These are phyloP conservation scores for Brassica cretica DNA, from an alignment of 345 rosid genomes.

Conservation along the genomic window DNA sequence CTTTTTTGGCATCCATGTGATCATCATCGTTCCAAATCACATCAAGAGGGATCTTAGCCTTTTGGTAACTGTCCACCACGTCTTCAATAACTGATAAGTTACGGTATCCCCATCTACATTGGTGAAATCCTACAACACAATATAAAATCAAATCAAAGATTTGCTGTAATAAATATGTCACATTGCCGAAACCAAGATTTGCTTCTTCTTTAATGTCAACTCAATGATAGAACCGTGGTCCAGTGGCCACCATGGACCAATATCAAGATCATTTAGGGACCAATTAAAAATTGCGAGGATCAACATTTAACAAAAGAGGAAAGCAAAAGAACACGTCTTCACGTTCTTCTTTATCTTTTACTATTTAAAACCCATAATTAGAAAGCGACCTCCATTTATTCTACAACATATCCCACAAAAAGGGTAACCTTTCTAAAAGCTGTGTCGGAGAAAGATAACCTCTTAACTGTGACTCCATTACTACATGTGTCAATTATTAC, in stretches of 20 bases:
- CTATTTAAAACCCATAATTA: neutral
- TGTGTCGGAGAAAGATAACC: neutral
- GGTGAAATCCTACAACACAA: slow-evolving; percentile 76
- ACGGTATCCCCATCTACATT: slow-evolving; percentile 97
- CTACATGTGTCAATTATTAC: neutral
- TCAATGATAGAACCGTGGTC: neutral
- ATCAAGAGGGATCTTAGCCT: slow-evolving; percentile 52
- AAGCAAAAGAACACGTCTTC: neutral
- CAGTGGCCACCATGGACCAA: neutral
- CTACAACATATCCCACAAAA: neutral
- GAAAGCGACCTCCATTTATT: neutral
- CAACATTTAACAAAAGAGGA: neutral
- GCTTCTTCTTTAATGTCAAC: neutral
- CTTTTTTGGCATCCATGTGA: slow-evolving; percentile 94
- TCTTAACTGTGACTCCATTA: neutral
- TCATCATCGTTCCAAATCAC: slow-evolving; percentile 82
- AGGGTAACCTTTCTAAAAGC: neutral
- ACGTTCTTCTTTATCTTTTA: neutral
- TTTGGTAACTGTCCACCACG: slow-evolving; percentile 79
- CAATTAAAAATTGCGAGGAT: neutral
- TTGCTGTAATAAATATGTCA: neutral
- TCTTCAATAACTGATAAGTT: slow-evolving; percentile 95
- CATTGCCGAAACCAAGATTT: neutral
- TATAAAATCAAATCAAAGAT: neutral
- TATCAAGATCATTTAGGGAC: neutral